Conservation (phyloP, 129 eudicot species). For the Flaveria brownii region DNA sequence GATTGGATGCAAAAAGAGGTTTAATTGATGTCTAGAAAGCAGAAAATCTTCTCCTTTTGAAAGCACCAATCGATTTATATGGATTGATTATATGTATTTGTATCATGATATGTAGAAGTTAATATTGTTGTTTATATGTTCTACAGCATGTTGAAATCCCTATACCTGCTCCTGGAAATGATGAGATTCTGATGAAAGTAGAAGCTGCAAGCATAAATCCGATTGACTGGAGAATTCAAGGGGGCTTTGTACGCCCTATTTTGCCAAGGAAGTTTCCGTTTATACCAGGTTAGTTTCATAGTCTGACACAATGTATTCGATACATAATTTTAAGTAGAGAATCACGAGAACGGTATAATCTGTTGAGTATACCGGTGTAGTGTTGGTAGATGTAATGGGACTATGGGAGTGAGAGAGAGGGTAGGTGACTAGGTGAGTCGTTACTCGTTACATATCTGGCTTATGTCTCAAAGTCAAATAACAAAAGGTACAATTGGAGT, state of each 20-base stretch:
- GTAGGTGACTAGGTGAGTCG: no score
- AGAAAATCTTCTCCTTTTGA: not conserved
- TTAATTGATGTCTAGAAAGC: not conserved
- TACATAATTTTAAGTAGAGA: not conserved
- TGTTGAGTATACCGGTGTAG: no score
- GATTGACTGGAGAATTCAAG: slow-evolving; percentile 59
- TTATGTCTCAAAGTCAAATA: no score
- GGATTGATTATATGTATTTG: not conserved
- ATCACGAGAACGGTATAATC: no score
- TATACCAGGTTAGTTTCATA: slow-evolving; percentile 49
- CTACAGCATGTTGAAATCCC: slow-evolving; percentile 69
- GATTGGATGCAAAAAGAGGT: not conserved
- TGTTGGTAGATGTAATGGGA: no score
- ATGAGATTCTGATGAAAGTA: slow-evolving; percentile 50
- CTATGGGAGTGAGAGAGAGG: no score
- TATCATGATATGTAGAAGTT: not conserved
- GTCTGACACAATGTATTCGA: not conserved
- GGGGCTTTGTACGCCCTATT: slow-evolving; percentile 55
- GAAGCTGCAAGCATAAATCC: slow-evolving; percentile 62
- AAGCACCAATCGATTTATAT: not conserved
- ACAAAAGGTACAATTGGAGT: no score
- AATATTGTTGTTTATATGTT: not conserved
- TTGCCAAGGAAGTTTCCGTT: slow-evolving; percentile 56
- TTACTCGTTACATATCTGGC: no score
- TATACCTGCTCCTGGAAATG: slow-evolving; percentile 54